Evolutionary conservation across 139 green algal genomes (phyloP), one percentile per base, ranked within the genome.

Genomic region (Zygnema cylindricum): DNA sequence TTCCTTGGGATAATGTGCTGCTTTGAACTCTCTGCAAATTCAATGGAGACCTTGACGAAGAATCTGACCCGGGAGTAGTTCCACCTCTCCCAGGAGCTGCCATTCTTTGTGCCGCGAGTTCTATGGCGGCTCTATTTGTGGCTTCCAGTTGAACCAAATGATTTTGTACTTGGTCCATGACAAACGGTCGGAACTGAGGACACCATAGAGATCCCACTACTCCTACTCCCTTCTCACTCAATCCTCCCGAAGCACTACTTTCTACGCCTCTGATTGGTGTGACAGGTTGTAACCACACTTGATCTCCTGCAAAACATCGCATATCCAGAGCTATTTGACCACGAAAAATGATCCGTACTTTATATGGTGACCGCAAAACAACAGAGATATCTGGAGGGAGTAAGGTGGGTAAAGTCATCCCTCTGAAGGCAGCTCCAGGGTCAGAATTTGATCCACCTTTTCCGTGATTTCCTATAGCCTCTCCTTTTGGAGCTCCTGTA

Each of bases 241-340:
- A 25, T 84, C 40, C 85, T 30, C 1, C 38, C 71, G 57, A 69
- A n/a, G 2, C 11, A 21, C 69, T 22, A 1, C 73, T 76, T 43
- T 40, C 69, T 1, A 22, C 73, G 77, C 22, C 42, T 32, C 36
- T 16, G n/a, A 35, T 23, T 87, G 41, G 36, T 25, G 79, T 49
- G 23, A 63, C 85, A 30, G 85, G 85, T 69, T 90, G 85, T 36
- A 90, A 41, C 77, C 77, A 90, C 16, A 90, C 85, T 35, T 86
- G 55, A 57, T 90, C 85, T n/a, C 81, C 30, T 1, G 21, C 85
- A 43, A 88, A 90, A 69, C 85, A 90, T 40, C 85, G 55, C 49
- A 90, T 78, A 69, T 90, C 81, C 32, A 90, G 35, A 35, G 78
- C 85, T 81, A 89, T 43, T 16, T 54, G 71, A 7, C 71, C 71